A percentile compares a stretch with the other conserved stretches of the same genome.
Evolutionary conservation across 768 basidiomycete genomes (phyloP).

Genomic region (Lentinus brumalis): DNA sequence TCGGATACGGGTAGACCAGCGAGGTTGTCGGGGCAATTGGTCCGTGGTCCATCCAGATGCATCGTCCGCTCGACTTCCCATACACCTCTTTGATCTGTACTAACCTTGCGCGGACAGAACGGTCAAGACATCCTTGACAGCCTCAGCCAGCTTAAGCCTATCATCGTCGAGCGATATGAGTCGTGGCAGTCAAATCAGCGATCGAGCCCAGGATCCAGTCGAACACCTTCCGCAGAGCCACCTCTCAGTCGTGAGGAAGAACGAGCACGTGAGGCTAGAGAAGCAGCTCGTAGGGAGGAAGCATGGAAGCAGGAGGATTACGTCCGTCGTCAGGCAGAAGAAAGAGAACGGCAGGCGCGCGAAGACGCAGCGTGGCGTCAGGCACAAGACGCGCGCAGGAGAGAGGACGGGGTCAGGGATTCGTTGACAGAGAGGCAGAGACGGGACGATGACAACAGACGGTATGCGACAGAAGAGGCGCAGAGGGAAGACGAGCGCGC

Average conservation of each 20-base stretch:
- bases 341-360: slow-evolving; percentile 22
- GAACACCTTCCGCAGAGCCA: slow-evolving; percentile 19
- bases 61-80: background rate
- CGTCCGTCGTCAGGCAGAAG: slow-evolving; percentile 25
- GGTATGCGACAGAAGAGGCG: slow-evolving; percentile 15
- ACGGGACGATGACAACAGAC: slow-evolving; percentile 35
- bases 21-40: too few species aligned
- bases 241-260: slow-evolving; percentile 34
- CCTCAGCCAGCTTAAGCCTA: slow-evolving; percentile 64
- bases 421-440: slow-evolving; percentile 26
- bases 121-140: slow-evolving; percentile 73
- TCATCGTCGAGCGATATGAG: slow-evolving; percentile 64
- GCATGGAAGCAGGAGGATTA: slow-evolving; percentile 38
- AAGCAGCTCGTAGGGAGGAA: slow-evolving; percentile 34
- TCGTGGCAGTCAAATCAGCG: slow-evolving; percentile 45
- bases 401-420: slow-evolving; percentile 28
- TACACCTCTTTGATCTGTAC: background rate
- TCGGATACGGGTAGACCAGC: too few species aligned
- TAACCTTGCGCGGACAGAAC: slow-evolving; percentile 45
- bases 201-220: slow-evolving; percentile 11
- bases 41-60: too few species aligned
- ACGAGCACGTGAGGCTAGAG: slow-evolving; percentile 40
- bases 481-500: slow-evolving; percentile 22
- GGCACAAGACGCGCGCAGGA: slow-evolving; percentile 20
- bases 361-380: slow-evolving; percentile 23